A percentile compares a stretch with the other conserved stretches of the same genome.
phyloP scores from a whole-genome alignment of 164 flowering plant genomes.

The Annona cherimola region DNA sequence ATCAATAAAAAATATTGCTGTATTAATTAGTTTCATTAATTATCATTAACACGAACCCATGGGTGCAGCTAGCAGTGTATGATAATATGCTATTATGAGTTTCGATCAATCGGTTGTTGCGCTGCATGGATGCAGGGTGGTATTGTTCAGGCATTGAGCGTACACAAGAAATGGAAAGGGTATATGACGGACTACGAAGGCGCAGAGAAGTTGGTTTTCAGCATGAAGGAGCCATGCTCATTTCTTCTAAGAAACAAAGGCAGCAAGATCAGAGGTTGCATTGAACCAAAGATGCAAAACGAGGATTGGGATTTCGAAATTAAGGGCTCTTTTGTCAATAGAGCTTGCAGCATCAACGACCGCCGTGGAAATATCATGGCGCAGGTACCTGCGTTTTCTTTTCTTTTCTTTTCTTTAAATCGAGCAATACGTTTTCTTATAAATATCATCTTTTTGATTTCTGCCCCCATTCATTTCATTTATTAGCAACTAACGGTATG shows the following conservation, averaged over 20 bases:
- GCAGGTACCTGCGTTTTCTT: too few relatives aligned
- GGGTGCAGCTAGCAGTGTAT: background rate
- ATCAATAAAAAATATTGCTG: too few relatives aligned
- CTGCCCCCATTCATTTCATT: too few relatives aligned
- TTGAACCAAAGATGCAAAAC: constrained; percentile 25
- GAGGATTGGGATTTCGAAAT: constrained; percentile 56
- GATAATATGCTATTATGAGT: background rate
- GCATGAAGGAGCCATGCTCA: constrained; percentile 49
- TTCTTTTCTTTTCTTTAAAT: too few relatives aligned
- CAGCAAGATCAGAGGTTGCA: constrained; percentile 31
- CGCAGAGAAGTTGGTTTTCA: constrained; percentile 46
- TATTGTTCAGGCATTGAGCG: constrained; percentile 53
- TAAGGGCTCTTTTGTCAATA: constrained; percentile 57
- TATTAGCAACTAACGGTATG: too few relatives aligned
- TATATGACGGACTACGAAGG: constrained; percentile 51
- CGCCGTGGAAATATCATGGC: constrained; percentile 47
- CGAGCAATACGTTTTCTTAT: too few relatives aligned
- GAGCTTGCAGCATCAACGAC: constrained; percentile 52
- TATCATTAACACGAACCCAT: background rate
- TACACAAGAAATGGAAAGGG: constrained; percentile 63
- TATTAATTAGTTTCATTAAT: too few relatives aligned
- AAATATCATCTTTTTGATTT: too few relatives aligned
- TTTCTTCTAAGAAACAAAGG: constrained; percentile 26
- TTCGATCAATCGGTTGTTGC: background rate
- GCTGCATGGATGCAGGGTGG: constrained; percentile 39